These are phyloP conservation scores for Cruciata laevipes DNA, from an alignment of 257 asterid genomes.

Conservation along the genomic window DNA sequence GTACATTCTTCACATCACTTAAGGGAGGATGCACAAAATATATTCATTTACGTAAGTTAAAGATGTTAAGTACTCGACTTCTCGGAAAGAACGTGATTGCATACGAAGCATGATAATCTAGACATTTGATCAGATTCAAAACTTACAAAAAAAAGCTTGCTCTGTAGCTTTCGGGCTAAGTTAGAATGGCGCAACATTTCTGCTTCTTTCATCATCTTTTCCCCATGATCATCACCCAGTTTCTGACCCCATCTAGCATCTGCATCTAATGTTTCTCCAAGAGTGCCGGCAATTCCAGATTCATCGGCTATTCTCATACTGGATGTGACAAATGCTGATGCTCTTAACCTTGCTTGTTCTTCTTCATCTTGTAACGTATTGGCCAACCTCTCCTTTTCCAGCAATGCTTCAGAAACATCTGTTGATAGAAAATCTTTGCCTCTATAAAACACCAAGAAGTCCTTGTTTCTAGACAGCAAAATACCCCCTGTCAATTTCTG, in stretches of 20 bases:
- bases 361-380: conserved; percentile 81
- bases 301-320: conserved; percentile 27
- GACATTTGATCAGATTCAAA: background rate
- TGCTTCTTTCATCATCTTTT: conserved; percentile 75
- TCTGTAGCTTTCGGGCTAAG: conserved; percentile 79
- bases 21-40: background rate
- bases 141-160: conserved; percentile 72
- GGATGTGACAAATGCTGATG: conserved; percentile 38
- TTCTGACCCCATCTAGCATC: conserved; percentile 77
- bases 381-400: conserved; percentile 85
- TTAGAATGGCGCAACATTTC: conserved; percentile 59
- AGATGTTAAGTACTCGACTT: background rate
- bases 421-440: conserved; percentile 90
- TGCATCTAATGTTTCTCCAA: conserved; percentile 80
- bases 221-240: conserved; percentile 49
- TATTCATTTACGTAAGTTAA: background rate
- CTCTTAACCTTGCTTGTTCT: conserved; percentile 74
- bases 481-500: conserved; percentile 90
- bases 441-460: conserved; percentile 77
- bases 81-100: background rate
- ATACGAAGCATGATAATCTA: background rate
- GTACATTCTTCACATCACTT: background rate
- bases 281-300: conserved; percentile 68
- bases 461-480: conserved; percentile 89
- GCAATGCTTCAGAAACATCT: conserved; percentile 74